phyloP scores from a whole-genome alignment of 495 filamentous ascomycete genomes.

The Zalerion maritima region DNA sequence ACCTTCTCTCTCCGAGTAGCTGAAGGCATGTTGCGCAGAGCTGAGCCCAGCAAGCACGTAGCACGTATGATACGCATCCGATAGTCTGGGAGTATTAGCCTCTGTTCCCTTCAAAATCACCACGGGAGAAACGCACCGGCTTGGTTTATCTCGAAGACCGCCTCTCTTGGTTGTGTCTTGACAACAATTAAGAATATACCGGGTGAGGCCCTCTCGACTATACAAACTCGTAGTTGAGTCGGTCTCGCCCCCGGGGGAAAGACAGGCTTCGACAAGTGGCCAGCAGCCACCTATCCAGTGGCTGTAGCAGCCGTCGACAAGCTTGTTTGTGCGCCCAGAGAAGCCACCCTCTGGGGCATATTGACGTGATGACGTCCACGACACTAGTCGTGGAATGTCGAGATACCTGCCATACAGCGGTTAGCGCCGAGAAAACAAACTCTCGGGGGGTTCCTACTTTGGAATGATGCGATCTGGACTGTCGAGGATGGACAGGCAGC shows the following conservation, averaged over 20 bases:
- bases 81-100: constrained; percentile 32
- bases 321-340: constrained; percentile 88
- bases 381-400: constrained; percentile 58
- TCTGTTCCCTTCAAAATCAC: constrained; percentile 4
- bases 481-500: constrained; percentile 69
- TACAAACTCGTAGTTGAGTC: constrained; percentile 37
- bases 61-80: constrained; percentile 84
- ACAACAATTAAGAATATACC: constrained; percentile 82
- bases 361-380: constrained; percentile 81
- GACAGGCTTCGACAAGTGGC: constrained; percentile 72
- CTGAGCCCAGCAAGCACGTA: constrained; percentile 83
- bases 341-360: constrained; percentile 86
- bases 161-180: constrained; percentile 54
- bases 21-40: constrained; percentile 59
- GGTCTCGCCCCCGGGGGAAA: constrained; percentile 22
- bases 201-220: constrained; percentile 66
- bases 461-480: constrained; percentile 55
- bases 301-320: constrained; percentile 95
- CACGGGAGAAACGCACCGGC: constrained; percentile 46
- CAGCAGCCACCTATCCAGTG: constrained; percentile 96
- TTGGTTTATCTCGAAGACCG: constrained; percentile 86
- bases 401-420: constrained; percentile 43
- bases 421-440: constrained; percentile 5
- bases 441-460: constrained; percentile 31
- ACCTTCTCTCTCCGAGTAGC: constrained; percentile 21